phyloP scores from a whole-genome alignment of 2,329 filamentous ascomycete genomes.

The Sporothrix inflata region DNA sequence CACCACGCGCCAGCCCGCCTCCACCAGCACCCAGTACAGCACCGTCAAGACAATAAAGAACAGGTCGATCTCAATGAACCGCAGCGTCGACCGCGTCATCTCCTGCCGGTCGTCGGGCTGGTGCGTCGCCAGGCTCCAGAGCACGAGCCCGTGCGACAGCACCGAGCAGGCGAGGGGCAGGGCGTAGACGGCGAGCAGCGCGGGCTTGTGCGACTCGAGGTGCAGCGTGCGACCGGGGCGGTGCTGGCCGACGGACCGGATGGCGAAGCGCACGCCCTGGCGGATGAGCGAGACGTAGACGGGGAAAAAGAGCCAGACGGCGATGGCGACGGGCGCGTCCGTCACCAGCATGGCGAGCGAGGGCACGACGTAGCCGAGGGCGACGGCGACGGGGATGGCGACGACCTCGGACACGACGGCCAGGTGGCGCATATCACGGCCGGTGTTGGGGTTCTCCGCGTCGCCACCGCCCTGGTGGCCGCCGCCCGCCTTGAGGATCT shows the following conservation, averaged over 20 bases:
- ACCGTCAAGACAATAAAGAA: constrained; percentile 52
- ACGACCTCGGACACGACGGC: constrained; percentile 55
- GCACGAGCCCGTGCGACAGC: constrained; percentile 46
- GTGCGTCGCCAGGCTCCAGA: constrained; percentile 44
- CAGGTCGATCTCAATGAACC: constrained; percentile 53
- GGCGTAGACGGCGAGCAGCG: constrained; percentile 49
- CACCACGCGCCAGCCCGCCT: constrained; percentile 49
- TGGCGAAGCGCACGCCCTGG: constrained; percentile 40
- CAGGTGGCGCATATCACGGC: constrained; percentile 44
- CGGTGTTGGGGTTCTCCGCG: constrained; percentile 29
- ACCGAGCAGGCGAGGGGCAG: constrained; percentile 51
- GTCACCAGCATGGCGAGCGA: constrained; percentile 52
- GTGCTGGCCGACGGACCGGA: constrained; percentile 34
- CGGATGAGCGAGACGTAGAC: constrained; percentile 52
- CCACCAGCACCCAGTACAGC: constrained; percentile 58
- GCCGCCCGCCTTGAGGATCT: constrained; percentile 39
- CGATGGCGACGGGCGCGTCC: constrained; percentile 44
- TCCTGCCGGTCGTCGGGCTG: constrained; percentile 52
- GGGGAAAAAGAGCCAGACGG: constrained; percentile 57
- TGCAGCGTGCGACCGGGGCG: constrained; percentile 41
- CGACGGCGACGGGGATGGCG: constrained; percentile 56
- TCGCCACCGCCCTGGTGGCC: background rate
- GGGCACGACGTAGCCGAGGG: constrained; percentile 52
- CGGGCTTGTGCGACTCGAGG: constrained; percentile 48
- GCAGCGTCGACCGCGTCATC: constrained; percentile 53